Evolutionary conservation across 2,329 filamentous ascomycete species (phyloP).

Genomic region (Xylaria hypoxylon): DNA sequence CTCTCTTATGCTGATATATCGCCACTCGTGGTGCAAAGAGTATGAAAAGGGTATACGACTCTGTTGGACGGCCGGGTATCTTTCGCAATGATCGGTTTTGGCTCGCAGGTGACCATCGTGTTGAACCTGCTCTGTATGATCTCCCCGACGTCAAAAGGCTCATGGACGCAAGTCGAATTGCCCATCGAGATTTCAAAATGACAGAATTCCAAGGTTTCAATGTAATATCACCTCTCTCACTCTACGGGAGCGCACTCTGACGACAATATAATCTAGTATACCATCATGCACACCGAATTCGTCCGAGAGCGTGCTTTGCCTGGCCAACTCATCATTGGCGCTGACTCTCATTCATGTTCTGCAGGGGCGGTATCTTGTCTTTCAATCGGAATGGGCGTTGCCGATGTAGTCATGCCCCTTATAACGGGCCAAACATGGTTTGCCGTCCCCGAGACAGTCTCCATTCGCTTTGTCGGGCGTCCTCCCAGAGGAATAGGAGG

Average conservation of each 20-base stretch:
- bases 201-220: conserved; percentile 51
- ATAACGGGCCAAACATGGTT: conserved; percentile 62
- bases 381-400: conserved; percentile 59
- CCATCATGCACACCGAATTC: conserved; percentile 62
- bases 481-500: conserved; percentile 55
- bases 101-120: conserved; percentile 62
- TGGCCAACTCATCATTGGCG: conserved; percentile 57
- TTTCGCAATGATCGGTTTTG: conserved; percentile 63
- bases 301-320: conserved; percentile 58
- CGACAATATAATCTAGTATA: conserved; percentile 42
- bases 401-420: conserved; percentile 59
- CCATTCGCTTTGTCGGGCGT: conserved; percentile 55
- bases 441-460: conserved; percentile 57
- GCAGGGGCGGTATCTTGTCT: conserved; percentile 56
- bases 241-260: neutral
- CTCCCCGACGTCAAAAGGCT: conserved; percentile 52
- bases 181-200: conserved; percentile 57
- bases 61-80: conserved; percentile 56
- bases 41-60: conserved; percentile 57
- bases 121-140: conserved; percentile 58
- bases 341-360: conserved; percentile 61
- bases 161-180: conserved; percentile 52
- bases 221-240: neutral
- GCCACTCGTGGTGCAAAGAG: conserved; percentile 34
- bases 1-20: neutral